Conservation (phyloP, 345 rosid species). For the Balakata baccata region DNA sequence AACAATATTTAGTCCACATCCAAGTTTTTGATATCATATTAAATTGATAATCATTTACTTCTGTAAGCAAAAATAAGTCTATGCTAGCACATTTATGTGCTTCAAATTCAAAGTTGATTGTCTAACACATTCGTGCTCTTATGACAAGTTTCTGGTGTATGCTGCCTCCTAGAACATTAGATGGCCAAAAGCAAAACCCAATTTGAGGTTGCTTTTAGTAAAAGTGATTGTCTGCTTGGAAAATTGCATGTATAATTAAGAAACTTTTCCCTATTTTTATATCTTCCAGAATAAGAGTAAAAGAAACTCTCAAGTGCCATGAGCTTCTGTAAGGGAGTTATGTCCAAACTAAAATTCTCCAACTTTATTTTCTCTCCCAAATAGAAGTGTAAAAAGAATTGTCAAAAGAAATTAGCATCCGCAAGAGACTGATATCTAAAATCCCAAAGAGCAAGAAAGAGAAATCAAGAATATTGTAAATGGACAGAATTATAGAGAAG, state of each 20-base stretch:
- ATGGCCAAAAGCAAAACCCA: neutral
- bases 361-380: neutral
- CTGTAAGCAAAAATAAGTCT: too few species aligned
- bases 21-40: too few species aligned
- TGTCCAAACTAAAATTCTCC: neutral
- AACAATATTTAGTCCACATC: too few species aligned
- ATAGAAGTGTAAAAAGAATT: too few species aligned
- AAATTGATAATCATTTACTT: neutral
- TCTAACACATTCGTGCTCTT: too few species aligned
- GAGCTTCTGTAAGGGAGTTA: neutral
- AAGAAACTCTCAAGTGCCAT: neutral
- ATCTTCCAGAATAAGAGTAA: neutral
- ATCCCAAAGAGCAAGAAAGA: neutral
- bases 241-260: neutral
- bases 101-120: too few species aligned
- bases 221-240: neutral
- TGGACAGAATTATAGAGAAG: too few species aligned
- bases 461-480: neutral
- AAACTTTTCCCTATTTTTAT: neutral
- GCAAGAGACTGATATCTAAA: neutral
- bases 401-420: neutral
- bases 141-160: too few species aligned
- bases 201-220: neutral
- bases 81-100: too few species aligned
- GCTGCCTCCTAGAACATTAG: too few species aligned